Base-by-base conservation (phyloP, 2,329 filamentous ascomycete species). In the Delphinella strobiligena region DNA sequence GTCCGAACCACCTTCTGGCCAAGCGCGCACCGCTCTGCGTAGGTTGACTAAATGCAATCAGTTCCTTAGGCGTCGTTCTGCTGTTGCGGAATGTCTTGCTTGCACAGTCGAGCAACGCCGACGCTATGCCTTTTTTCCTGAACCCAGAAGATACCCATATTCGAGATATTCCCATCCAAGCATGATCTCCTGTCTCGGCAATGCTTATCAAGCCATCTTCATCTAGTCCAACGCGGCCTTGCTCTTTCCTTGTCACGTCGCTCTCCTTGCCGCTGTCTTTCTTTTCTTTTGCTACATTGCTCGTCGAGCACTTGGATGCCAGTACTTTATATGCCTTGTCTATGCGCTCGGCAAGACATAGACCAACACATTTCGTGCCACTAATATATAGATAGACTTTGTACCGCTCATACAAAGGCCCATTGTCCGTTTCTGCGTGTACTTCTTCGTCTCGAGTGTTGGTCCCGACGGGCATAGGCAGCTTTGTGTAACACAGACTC, bases 1-100 rank as follows among this genome's bases (percentile, higher is more conserved):
- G 59, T 16, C 69, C 72, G 49, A 72, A 75, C 62, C 75, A 80
- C 44, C 66, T 68, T 49, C 69, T 62, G 7, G 75, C 74, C 46
- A 82, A 59, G 31, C 59, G 60, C 11, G 67, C 68, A 29, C 78
- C 78, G 49, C 68, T 72, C 47, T 72, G 71, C 0, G 78, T 81
- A n/a, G 76, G 75, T 49, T 78, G 74, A 49, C 74, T 78, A 58
- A 81, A 80, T 2, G 76, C 76, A 30, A 80, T 62, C n/a, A 50
- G 41, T 9, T 64, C 61, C 53, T 73, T 76, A 14, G 66, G 61
- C 35, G 78, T 63, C 30, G 66, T 64, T 55, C 74, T 61, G 2
- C 69, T 68, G 44, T 72, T 70, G 38, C 74, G 63, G 49, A 76
- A 76, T 49, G 71, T 66, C 42, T 60, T 63, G 40, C 69, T 61